Percentiles rank a stretch among this genome's conserved stretches.
Evolutionary conservation across 306 rosid species (phyloP).

Genomic region (Castanospermum australe): DNA sequence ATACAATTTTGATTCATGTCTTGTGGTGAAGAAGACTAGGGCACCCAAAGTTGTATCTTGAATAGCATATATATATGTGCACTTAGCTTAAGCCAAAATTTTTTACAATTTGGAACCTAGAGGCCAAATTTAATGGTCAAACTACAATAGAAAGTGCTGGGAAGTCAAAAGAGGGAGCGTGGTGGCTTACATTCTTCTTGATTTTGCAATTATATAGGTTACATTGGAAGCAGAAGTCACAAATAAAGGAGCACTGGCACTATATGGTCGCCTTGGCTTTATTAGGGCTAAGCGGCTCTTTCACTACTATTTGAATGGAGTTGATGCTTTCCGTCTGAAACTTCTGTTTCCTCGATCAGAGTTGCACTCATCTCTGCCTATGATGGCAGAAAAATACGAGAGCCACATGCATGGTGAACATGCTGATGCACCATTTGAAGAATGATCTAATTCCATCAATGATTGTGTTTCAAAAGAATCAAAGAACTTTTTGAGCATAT

Average conservation of each 20-base stretch:
- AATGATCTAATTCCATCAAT: slow-evolving; percentile 24
- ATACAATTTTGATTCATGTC: neutral
- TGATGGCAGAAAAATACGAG: slow-evolving; percentile 31
- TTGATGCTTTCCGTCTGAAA: slow-evolving; percentile 95
- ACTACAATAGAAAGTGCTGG: neutral
- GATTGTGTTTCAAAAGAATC: neutral
- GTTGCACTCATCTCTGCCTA: slow-evolving; percentile 38
- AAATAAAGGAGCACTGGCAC: slow-evolving; percentile 91
- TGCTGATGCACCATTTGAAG: slow-evolving; percentile 13
- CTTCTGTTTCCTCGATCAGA: slow-evolving; percentile 64
- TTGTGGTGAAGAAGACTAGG: neutral
- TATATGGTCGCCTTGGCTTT: slow-evolving; percentile 95
- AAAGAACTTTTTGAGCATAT: neutral
- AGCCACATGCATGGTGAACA: slow-evolving; percentile 28
- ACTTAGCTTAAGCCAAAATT: neutral
- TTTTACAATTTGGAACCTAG: neutral
- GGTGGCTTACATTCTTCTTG: neutral
- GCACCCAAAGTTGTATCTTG: neutral
- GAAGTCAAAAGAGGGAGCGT: neutral
- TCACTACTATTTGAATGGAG: slow-evolving; percentile 96
- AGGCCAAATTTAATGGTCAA: slow-evolving; percentile 8
- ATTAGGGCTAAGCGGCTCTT: slow-evolving; percentile 88
- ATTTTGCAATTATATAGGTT: slow-evolving; percentile 47
- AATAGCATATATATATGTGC: neutral
- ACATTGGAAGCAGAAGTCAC: slow-evolving; percentile 97